These are phyloP conservation scores for Podospora pseudocomata DNA, from an alignment of 495 filamentous ascomycete genomes.

Conservation along the genomic window DNA sequence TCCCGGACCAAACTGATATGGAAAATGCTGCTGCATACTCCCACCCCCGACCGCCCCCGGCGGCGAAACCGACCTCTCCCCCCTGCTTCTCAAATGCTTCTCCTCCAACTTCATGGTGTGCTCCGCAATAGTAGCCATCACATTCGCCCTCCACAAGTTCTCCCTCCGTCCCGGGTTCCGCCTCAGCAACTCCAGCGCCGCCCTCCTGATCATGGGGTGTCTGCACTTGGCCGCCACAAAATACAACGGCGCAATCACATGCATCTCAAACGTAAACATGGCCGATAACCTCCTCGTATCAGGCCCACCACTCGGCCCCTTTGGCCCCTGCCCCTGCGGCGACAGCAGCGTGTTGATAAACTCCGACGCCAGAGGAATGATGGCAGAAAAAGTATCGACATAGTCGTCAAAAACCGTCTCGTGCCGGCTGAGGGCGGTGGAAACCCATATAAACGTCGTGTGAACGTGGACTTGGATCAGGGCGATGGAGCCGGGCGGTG, in stretches of 20 bases:
- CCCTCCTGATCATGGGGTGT: conserved; percentile 41
- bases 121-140: conserved; percentile 36
- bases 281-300: conserved; percentile 26
- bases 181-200: conserved; percentile 39
- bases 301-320: neutral
- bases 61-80: conserved; percentile 13
- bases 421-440: conserved; percentile 32
- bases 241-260: conserved; percentile 48
- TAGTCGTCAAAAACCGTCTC: conserved; percentile 40
- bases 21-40: neutral
- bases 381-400: conserved; percentile 36
- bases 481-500: conserved; percentile 25
- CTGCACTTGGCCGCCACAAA: conserved; percentile 51
- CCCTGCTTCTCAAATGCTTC: conserved; percentile 23
- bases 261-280: conserved; percentile 50
- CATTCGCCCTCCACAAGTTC: conserved; percentile 39
- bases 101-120: conserved; percentile 33
- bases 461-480: conserved; percentile 32
- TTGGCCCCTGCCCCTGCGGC: neutral
- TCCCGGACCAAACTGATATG: conserved; percentile 7
- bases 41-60: conserved; percentile 1
- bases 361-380: conserved; percentile 32
- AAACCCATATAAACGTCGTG: conserved; percentile 36
- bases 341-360: conserved; percentile 27
- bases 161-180: conserved; percentile 34